Percentiles rank a stretch among this genome's conserved stretches.
Evolutionary conservation across 139 green algal genomes (phyloP).

Genomic region (Desmodesmus armatus): DNA sequence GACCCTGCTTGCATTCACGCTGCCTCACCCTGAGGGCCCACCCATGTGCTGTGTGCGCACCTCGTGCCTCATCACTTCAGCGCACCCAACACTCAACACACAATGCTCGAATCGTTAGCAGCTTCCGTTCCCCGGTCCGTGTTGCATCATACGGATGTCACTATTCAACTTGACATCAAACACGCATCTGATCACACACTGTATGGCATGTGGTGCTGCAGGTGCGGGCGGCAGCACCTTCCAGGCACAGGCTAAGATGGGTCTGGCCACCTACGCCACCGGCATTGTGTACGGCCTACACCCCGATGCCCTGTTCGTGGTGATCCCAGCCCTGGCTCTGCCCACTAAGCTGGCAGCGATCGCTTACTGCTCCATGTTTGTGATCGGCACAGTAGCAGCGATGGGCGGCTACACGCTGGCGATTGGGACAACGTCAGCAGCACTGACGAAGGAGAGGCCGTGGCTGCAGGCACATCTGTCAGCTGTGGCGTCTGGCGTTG

Average conservation of each 20-base stretch:
- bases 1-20: no score
- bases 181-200: no score
- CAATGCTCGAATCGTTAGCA: no score
- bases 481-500: conserved; percentile 70
- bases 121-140: no score
- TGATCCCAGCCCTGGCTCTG: conserved; percentile 95
- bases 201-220: conserved; percentile 3
- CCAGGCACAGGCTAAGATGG: conserved; percentile 24
- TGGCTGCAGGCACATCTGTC: conserved; percentile 79
- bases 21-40: no score
- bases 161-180: no score
- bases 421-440: conserved; percentile 82
- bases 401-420: conserved; percentile 96
- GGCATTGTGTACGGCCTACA: conserved; percentile 98
- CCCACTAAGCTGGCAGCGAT: conserved; percentile 89
- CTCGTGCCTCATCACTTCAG: no score
- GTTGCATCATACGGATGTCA: no score
- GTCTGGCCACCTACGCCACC: conserved; percentile 86
- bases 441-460: conserved; percentile 74
- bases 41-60: no score
- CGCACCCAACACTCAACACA: no score
- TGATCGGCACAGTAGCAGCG: conserved; percentile 93
- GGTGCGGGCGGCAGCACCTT: conserved; percentile 4
- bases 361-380: conserved; percentile 94
- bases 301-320: conserved; percentile 96